Evolutionary conservation across 2,329 filamentous ascomycete genomes (phyloP), one percentile per base, ranked within the genome.

Genomic region (Trichothecium roseum): DNA sequence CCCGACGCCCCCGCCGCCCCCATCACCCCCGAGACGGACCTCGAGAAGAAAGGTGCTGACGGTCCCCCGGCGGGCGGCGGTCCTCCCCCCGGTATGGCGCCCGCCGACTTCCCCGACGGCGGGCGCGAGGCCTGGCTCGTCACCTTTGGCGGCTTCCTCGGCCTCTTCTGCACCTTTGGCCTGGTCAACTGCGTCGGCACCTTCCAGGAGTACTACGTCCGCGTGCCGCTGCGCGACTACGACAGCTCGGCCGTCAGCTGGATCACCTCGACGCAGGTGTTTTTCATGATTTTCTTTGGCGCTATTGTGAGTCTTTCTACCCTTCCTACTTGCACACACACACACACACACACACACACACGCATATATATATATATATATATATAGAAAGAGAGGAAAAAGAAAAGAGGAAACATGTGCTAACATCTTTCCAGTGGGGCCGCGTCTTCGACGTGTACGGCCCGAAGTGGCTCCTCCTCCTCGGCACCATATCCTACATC

Each of bases 391-490:
- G n/a, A n/a, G n/a, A n/a, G n/a, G n/a, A n/a, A n/a, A n/a, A n/a
- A n/a, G n/a, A n/a, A n/a, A n/a, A n/a, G n/a, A n/a, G n/a, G n/a
- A n/a, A n/a, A n/a, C 12, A 10, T 29, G 13, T 9, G 26, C 35
- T 43, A 37, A 39, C 37, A 16, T 34, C 30, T 10, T 6, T 36
- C 31, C 39, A 54, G 38, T 76, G 62, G 34, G 81, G 81, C 2
- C 72, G 69, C 28, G 32, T 81, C 9, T 82, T 73, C 45, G 81
- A 85, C 52, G 71, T 64, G 42, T 72, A 74, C 42, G 81, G 81
- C 2, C 76, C 80, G 1, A 64, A 66, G 28, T 70, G 62, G 39
- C 58, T 84, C 4, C 56, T 81, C 12, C 41, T 68, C 14, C 45
- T 56, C 35, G 76, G 76, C 20, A 67, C 66, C 4, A 45, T 78